Conservation (phyloP, 768 basidiomycete species). For the Clathrus columnatus region DNA sequence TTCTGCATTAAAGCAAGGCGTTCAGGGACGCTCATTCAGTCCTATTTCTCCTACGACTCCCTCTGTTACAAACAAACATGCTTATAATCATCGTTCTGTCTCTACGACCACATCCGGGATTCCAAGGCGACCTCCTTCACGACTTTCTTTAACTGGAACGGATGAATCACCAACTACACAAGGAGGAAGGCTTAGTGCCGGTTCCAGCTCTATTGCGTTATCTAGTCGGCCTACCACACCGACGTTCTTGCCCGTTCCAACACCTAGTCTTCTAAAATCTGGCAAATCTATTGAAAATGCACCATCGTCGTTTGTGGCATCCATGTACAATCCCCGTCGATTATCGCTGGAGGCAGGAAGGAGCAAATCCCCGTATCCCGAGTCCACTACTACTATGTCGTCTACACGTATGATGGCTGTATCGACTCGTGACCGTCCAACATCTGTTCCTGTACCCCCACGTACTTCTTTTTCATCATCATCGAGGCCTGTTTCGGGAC, state of each 20-base stretch:
- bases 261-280: slow-evolving; percentile 24
- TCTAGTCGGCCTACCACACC: slow-evolving; percentile 67
- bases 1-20: slow-evolving; percentile 34
- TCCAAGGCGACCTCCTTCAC: slow-evolving; percentile 56
- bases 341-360: slow-evolving; percentile 2
- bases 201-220: slow-evolving; percentile 53
- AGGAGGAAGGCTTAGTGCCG: slow-evolving; percentile 41
- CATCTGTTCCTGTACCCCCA: slow-evolving; percentile 2
- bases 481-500: neutral
- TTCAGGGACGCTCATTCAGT: slow-evolving; percentile 53
- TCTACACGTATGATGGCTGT: neutral
- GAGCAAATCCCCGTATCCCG: neutral
- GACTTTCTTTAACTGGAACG: slow-evolving; percentile 50
- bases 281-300: neutral
- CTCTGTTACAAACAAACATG: slow-evolving; percentile 35
- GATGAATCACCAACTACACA: slow-evolving; percentile 27
- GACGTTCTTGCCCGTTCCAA: slow-evolving; percentile 66
- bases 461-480: slow-evolving; percentile 1
- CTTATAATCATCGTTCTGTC: slow-evolving; percentile 34
- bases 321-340: slow-evolving; percentile 3
- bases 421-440: neutral
- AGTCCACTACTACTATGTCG: neutral
- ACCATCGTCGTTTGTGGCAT: neutral
- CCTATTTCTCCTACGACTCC: slow-evolving; percentile 48
- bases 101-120: slow-evolving; percentile 36